Evolutionary conservation across 257 asterid species (phyloP), one percentile per base, ranked within the genome.

Genomic region (Solanum paucissectum): DNA sequence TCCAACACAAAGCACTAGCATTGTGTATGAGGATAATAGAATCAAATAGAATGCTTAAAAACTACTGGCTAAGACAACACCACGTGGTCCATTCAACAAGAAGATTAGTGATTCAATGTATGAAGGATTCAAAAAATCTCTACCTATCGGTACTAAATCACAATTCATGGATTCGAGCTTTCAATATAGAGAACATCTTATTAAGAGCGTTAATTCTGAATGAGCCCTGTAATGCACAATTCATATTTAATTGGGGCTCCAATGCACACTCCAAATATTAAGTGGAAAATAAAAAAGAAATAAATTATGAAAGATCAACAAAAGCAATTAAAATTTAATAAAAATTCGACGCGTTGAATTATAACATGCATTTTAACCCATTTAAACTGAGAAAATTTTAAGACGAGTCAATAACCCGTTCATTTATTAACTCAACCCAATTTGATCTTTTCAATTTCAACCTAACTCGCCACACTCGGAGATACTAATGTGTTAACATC

Each of bases 1-100:
- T 38, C 83, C 74, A 68, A 83, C 83, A 83, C 87, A 87, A 87
- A 83, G 89, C 89, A 83, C 87, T 42, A 83, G 85, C 85, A 27
- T 46, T 81, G 85, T 46, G 68, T 29, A 81, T 46, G 68, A n/a
- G 85, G 58, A 46, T 6, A 81, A 81, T 46, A 14, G 13, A 77
- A 79, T 79, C 7, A 27, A 12, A 81, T 81, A 46, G 38, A 81
- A 81, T 46, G 68, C 42, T 81, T 81, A 46, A 46, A 81, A 81
- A 46, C 85, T 81, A 81, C 9, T 44, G 85, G 85, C 85, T 46
- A 46, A 81, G 85, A 29, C 68, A 81, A 29, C 5, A 29, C 20
- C 68, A 81, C 85, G 23, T 81, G 85, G 38, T 81, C 68, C 20
- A 46, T 27, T 27, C 68, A 46, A 44, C 40, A 29, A 81, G 16